Evolutionary conservation across 176 grass and related monocot genomes (phyloP), one percentile per base, ranked within the genome.

Genomic region (Triticum monococcum): DNA sequence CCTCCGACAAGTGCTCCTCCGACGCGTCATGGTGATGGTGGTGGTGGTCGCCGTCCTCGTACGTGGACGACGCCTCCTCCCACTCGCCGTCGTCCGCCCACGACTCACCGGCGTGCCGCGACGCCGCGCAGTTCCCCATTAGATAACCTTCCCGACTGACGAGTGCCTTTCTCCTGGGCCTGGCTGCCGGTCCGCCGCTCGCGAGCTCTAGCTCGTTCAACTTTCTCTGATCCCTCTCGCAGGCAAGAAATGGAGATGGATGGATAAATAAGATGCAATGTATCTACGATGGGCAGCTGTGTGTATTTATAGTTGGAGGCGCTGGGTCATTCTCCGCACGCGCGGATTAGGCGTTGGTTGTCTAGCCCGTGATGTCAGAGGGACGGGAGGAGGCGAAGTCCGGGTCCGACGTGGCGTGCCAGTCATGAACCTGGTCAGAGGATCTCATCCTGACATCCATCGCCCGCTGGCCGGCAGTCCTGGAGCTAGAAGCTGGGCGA

Each of bases 1-100:
- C 88, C 90, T 94, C 88, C 10, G 73, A 54, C 16, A 45, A 2
- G 41, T 45, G 41, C 41, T 45, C 88, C 90, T 94, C 88, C 5
- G 72, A 52, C 45, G 3, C 45, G 72, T 23, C 20, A 5, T 24
- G 17, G 18, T 72, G 12, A 23, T 75, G 41, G 64, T 18, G 14
- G 23, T 18, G 9, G 54, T 56, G 1, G 28, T 60, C 38, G 30
- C 64, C 81, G 63, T 69, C 60, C 26, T 35, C 38, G 6, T 46
- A 41, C 2, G 75, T 37, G 7, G 79, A 81, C 12, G 86, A 60
- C 38, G 30, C 32, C 20, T 68, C 88, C 74, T 83, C 85, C 90
- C 90, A 87, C 24, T 87, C 91, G 60, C 73, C 82, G 31, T 87
- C 94, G 85, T 93, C 94, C 2, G 84, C 33, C 86, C 85, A 95